Conservation (phyloP, 495 filamentous ascomycete species). For the Barbatosphaeria neglecta region DNA sequence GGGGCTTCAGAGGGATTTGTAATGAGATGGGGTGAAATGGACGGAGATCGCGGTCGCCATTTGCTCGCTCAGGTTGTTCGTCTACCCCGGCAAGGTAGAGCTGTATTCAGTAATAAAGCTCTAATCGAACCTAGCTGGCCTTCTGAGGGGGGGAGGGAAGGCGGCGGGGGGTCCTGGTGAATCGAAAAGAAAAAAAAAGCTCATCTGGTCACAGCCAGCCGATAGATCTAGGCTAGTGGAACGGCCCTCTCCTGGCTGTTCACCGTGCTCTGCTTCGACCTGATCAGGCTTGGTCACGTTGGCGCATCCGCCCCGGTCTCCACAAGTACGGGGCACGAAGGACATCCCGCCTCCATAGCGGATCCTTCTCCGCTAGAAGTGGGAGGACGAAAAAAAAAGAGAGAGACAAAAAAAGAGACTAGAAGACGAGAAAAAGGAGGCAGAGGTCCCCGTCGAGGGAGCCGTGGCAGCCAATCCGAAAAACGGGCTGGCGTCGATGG, state of each 20-base stretch:
- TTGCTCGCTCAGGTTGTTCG: too few relatives aligned
- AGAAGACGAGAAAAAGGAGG: not conserved
- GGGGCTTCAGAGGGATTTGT: too few relatives aligned
- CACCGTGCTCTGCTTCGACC: too few relatives aligned
- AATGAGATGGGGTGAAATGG: not conserved
- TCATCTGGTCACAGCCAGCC: not conserved
- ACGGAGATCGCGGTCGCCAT: not conserved
- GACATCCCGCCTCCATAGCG: too few relatives aligned
- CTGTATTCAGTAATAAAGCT: too few relatives aligned
- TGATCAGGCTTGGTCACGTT: not conserved
- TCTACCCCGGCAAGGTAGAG: too few relatives aligned
- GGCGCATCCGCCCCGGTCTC: not conserved
- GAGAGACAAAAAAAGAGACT: not conserved
- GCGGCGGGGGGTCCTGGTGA: not conserved
- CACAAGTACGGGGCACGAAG: too few relatives aligned
- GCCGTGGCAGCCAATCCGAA: conserved; percentile 1
- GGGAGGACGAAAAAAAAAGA: not conserved
- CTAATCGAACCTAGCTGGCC: too few relatives aligned
- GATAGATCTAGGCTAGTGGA: conserved; percentile 3
- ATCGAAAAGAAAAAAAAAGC: not conserved
- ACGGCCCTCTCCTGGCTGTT: conserved; percentile 1
- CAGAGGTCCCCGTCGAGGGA: not conserved
- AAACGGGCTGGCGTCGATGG: not conserved
- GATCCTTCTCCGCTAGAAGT: too few relatives aligned
- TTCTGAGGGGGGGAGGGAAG: not conserved